phyloP scores from a whole-genome alignment of 495 filamentous ascomycete species.

The Penicillium silybi region DNA sequence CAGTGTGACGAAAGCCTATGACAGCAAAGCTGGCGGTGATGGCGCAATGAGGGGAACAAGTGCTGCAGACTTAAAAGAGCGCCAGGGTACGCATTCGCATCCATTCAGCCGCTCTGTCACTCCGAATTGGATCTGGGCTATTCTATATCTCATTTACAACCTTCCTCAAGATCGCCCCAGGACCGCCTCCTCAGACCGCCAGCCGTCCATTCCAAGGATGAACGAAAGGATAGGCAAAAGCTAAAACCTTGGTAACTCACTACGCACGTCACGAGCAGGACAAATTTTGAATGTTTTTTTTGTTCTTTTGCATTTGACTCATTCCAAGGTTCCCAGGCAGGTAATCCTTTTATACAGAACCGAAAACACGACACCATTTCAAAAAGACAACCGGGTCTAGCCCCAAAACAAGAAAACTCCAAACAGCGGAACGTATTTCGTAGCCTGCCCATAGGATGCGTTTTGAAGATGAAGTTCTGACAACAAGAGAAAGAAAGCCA shows the following conservation, averaged over 20 bases:
- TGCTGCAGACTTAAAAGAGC: background rate
- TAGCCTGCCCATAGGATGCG: constrained; percentile 13
- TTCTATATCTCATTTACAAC: too few species aligned
- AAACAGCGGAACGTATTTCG: constrained; percentile 16
- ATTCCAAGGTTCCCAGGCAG: constrained; percentile 3
- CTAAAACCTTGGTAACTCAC: background rate
- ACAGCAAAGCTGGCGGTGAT: constrained; percentile 11
- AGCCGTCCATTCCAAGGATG: too few species aligned
- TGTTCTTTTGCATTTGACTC: constrained; percentile 14
- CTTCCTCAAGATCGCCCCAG: too few species aligned
- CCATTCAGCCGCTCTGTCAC: too few species aligned
- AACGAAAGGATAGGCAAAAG: background rate
- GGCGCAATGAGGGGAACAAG: constrained; percentile 8
- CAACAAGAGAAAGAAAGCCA: background rate
- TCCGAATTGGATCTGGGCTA: too few species aligned
- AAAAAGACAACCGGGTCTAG: constrained; percentile 12
- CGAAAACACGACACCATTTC: constrained; percentile 19
- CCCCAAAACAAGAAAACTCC: constrained; percentile 17
- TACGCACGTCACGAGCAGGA: background rate
- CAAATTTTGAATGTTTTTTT: constrained; percentile 18
- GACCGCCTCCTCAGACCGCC: too few species aligned
- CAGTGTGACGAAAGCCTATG: constrained; percentile 1
- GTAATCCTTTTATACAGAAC: constrained; percentile 33
- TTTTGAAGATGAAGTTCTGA: constrained; percentile 1
- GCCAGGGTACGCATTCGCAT: too few species aligned